Conservation (phyloP, 169 alveolate genomes). For the Cryptosporidium canis region DNA sequence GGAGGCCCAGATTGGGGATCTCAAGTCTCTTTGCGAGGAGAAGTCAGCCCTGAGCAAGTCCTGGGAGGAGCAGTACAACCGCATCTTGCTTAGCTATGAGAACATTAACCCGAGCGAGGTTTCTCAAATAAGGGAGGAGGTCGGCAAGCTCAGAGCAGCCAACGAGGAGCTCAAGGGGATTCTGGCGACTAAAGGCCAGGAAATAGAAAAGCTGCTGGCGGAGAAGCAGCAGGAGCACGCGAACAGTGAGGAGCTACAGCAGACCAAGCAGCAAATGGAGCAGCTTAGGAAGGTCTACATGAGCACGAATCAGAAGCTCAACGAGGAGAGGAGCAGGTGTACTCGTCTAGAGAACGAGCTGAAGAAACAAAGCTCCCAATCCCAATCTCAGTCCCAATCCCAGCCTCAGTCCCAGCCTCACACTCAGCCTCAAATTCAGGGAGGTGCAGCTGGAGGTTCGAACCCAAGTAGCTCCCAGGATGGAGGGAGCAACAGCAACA, state of each 20-base stretch:
- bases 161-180: slow-evolving; percentile 6
- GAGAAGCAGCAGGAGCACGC: slow-evolving; percentile 51
- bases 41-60: slow-evolving; percentile 37
- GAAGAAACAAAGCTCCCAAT: background rate
- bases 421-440: background rate
- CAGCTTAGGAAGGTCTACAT: slow-evolving; percentile 65
- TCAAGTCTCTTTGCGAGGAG: slow-evolving; percentile 37
- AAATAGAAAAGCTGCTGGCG: slow-evolving; percentile 4
- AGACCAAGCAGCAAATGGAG: slow-evolving; percentile 63
- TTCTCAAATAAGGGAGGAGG: slow-evolving; percentile 7
- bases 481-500: background rate
- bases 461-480: background rate
- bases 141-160: background rate
- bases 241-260: slow-evolving; percentile 40
- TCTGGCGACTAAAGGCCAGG: background rate
- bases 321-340: slow-evolving; percentile 49
- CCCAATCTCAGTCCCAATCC: background rate
- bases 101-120: slow-evolving; percentile 38
- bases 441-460: background rate
- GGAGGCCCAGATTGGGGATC: slow-evolving; percentile 20
- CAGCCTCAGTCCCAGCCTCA: background rate
- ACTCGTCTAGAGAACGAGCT: slow-evolving; percentile 50
- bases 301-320: slow-evolving; percentile 65
- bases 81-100: slow-evolving; percentile 19
- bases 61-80: slow-evolving; percentile 69